Evolutionary conservation across 73 alveolate species (phyloP), one percentile per base, ranked within the genome.

Genomic region (Paramecium biaurelia): DNA sequence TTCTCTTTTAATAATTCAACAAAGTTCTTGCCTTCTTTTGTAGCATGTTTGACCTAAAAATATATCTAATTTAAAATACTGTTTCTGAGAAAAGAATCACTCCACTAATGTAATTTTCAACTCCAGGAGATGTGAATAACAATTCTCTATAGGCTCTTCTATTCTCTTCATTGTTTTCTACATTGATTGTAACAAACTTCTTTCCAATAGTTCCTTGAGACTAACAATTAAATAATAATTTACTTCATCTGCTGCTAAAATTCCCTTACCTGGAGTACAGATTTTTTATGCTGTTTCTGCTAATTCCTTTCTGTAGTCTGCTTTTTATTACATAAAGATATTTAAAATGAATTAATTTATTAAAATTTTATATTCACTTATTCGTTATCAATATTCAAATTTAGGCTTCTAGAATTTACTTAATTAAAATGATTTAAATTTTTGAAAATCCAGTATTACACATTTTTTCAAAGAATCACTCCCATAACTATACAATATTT

Each of bases 31-130:
- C 99, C 99, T 47, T 94, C 97, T 45, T 95, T 94, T 76, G 99
- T 93, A 49, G 93, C 76, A 70, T 98, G 98, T 86, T 93, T 95
- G 42, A 97, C 76, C 76, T 58, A 58, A 2, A 58, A 24, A 24
- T 58, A 21, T 21, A 58, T 58, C 32, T 58, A 15, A 58, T 58
- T 15, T 24, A 15, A 10, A 15, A 10, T 58, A 58, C 96, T 26
- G 99, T 98, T 96, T 98, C 99, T 86, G 98, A 98, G 98, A 76
- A 98, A 76, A 98, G 95, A 88, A 98, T 98, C 92, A 96, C 99
- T 21, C 99, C 99, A 82, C 98, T 70, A 95, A 98, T 98, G 97
- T 96, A 94, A 70, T 98, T 89, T 89, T 99, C 99, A 76, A 98
- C 18, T 85, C 98, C 99, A 45, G 94, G 96, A 43, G 99, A 72